Base-by-base conservation (phyloP, 2,329 filamentous ascomycete genomes). In the Penicillium sp. region DNA sequence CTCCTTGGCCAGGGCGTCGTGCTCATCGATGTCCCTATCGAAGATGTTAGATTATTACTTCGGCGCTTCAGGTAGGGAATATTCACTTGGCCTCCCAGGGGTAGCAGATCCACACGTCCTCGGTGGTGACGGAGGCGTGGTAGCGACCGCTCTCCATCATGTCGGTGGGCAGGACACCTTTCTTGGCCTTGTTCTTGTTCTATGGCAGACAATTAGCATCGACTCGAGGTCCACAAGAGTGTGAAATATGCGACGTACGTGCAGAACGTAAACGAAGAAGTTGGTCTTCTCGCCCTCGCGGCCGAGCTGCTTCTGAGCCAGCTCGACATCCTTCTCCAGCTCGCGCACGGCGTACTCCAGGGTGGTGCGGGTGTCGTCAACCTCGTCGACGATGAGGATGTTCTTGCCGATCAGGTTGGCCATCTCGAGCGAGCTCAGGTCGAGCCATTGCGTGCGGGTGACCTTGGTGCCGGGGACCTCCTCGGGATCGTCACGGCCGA, bases 81-180 rank as follows among this genome's bases (percentile, higher is more conserved):
- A 76, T 80, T 50, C 76, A 84, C 80, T 76, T 87, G 39, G 94
- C 94, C 78, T 97, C 94, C 94, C 94, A 99, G 14, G 94, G 94
- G 76, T 99, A 99, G 81, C 90, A 95, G 71, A 97, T 97, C 94
- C 94, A 99, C 60, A 91, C 87, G 74, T 99, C 92, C n/a, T 82
- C 83, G 28, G 95, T 89, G 5, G 92, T 97, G 68, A 87, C 80
- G 20, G 94, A 90, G 20, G 94, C 94, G 61, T 88, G 74, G 76
- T 99, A 99, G 64, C 87, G 81, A 51, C 82, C 82, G 49, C 85
- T 75, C 36, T 80, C 75, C 58, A 92, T 79, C 82, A 97, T 90
- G 33, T 90, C 85, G 18, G 83, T 67, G 10, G 94, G 92, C 50
- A 99, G 80, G 18, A 76, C 76, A 48, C 94, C 94, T 81, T 96